Evolutionary conservation across 2,329 filamentous ascomycete species (phyloP), one percentile per base, ranked within the genome.

Genomic region (Rhynchosporium agropyri): DNA sequence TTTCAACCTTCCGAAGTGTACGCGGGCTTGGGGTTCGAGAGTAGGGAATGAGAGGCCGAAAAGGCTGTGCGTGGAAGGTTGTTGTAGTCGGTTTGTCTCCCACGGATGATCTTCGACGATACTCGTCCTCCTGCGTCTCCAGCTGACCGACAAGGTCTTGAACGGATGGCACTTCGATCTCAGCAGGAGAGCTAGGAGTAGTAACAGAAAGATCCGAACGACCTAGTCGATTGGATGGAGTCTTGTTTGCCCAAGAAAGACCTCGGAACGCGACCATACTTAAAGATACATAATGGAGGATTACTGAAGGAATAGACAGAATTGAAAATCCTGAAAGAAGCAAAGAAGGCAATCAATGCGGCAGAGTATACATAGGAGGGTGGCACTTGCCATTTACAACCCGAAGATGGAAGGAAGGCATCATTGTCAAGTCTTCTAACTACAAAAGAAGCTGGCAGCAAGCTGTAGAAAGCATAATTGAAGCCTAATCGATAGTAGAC

Each of bases 231-330:
- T 49, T 42, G 36, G 57, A 51, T 50, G 59, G 50, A 42, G 62
- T 51, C 20, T 61, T 54, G 55, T 63, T 63, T 56, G 63, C 62
- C 64, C 63, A 67, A 45, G 55, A 38, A 43, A 64, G 58, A 38
- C 59, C 54, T 55, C 59, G 49, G 31, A 61, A 57, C 20, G 36
- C 51, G 33, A 58, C 54, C 66, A 68, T 68, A 29, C 20, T 64
- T 67, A 67, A 43, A 0, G n/a, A 63, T 66, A 62, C 58, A 65
- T 66, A 40, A 43, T n/a, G 2, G 42, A 43, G 13, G 12, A 28
- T 20, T 20, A 20, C 20, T 20, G 20, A 8, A 45, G 28, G 31
- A 29, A 38, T 40, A 46, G 28, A 31, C 8, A n/a, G 45, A 54
- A 20, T 48, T 20, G 42, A 60, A 28, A 36, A 51, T 45, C 10